Evolutionary conservation across 352 stramenopile species (phyloP), one percentile per base, ranked within the genome.

Genomic region (Pythium periplocum): DNA sequence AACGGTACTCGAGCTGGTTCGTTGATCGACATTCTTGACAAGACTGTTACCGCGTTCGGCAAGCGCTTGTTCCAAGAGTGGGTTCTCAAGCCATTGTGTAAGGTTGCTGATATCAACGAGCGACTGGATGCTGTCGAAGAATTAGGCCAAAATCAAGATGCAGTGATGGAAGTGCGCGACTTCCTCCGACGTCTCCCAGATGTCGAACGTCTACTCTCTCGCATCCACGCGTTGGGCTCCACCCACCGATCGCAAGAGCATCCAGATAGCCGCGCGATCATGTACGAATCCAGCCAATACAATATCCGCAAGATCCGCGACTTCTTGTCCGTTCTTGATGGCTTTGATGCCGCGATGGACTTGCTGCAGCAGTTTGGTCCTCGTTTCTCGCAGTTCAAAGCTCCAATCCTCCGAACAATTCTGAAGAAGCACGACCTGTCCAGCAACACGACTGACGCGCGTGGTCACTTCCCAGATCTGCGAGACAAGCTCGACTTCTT

Each of bases 221-320:
- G 97, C 44, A 92, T 99, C 39, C 96, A 99, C 59, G 94, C 93
- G 33, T 93, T 99, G 62, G 95, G 96, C 10, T 95, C 84, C 33
- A 66, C 73, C 40, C 62, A 96, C 55, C 77, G 89, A 32, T 88
- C 79, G 0, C 64, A 75, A 31, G 72, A 93, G 53, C 96, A 99
- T 69, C 97, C 97, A 0, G 95, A 98, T 62, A 96, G 93, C 46
- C 81, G 97, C 36, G 97, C 97, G 40, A 91, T 99, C 50, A 95
- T 99, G 72, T 99, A 99, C 69, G 97, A 99, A 66, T 83, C 71
- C 12, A 86, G 83, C 49, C 97, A 89, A 53, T 98, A 99, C 80
- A 99, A 97, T 51, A 96, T 96, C 56, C 89, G 95, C 47, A 99
- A 99, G 70, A 98, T 99, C 41, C 84, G 86, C 30, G 83, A 96